Base-by-base conservation (phyloP, 1,284 basidiomycete genomes). In the Ustilago shanxiensis region DNA sequence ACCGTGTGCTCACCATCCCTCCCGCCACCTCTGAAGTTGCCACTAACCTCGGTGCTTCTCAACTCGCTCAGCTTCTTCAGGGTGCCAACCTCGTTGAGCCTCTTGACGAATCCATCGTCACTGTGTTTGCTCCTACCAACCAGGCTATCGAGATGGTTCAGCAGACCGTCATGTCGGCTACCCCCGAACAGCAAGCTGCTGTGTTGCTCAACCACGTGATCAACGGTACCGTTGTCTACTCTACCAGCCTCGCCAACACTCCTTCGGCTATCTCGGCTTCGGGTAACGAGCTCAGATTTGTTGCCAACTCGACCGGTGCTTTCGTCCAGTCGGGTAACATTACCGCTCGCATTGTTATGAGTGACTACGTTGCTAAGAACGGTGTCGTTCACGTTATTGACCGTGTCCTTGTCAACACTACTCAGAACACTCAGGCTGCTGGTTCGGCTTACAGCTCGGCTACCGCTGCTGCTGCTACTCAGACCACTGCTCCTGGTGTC, bases 301-400 rank as follows among this genome's bases (percentile, higher is more conserved):
- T 80, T 16, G 85, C 88, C 69, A 93, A 93, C 85, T 87, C 87
- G 1, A 89, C 90, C 1, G 93, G 92, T 2, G 86, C 88, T 0
- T 93, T 88, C 83, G 90, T 93, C 63, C 88, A 86, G 24, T 88
- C 87, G 13, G 89, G 89, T 29, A 89, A 89, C 51, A 87, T 88
- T 10, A 89, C 88, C 18, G 91, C 91, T 10, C 86, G 86, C 72
- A 90, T 94, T 79, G 82, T 91, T 26, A 87, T 88, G 60, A 87
- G 90, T 26, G 92, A 94, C 83, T 88, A 93, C 9, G 87, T 93
- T 75, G 86, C 90, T 28, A 83, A 88, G 31, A 93, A 93, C 78
- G 93, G 93, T 66, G 92, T 93, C 26, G 82, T 93, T 8, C 92
- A 93, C 83, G 85, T 86, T 56, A 90, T 93, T 72, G 89, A 93